Base-by-base conservation (phyloP, 2,329 filamentous ascomycete genomes). In the Fusarium clavum region DNA sequence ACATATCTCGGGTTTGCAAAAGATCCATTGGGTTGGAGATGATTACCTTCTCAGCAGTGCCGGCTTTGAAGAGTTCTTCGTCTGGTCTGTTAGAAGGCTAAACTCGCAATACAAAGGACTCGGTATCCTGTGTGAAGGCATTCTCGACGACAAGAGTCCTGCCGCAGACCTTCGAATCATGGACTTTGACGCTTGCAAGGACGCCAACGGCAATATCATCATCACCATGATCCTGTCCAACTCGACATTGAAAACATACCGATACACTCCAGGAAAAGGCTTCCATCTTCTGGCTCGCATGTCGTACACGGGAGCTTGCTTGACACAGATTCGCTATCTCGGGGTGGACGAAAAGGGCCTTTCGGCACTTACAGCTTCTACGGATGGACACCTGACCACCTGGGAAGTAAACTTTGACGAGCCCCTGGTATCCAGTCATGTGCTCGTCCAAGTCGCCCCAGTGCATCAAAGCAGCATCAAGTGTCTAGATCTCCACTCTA, bases 381-480 rank as follows among this genome's bases (percentile, higher is more conserved):
- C 95, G 1, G 95, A 98, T 77, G 95, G 95, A 0, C 86, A 91
- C 72, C 75, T 97, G 69, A 72, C 73, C 18, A 70, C 79, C 25
- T 81, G 79, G 79, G 69, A 69, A 61, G 74, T 68, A 40, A 71
- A 66, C 10, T 57, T 64, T 24, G 62, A 57, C 13, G 55, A 54
- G 22, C 25, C 52, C 8, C 45, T 16, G 13, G 11, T 52, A 9
- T 40, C 22, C 38, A 75, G 55, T 12, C 81, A 77, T 48, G 59
- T 57, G 3, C 67, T 82, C 5, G 71, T 70, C 11, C 65, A 79
- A 14, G 79, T 80, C 13, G 76, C 76, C 3, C 83, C 82, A 56
- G 78, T 95, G 25, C 96, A 98, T 75, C 94, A 97, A 73, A 97
- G 88, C 78, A 90, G 91, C 53, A 88, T 98, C 77, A 97, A 97